phyloP scores from a whole-genome alignment of 768 basidiomycete genomes.

The Dioszegia crocea region DNA sequence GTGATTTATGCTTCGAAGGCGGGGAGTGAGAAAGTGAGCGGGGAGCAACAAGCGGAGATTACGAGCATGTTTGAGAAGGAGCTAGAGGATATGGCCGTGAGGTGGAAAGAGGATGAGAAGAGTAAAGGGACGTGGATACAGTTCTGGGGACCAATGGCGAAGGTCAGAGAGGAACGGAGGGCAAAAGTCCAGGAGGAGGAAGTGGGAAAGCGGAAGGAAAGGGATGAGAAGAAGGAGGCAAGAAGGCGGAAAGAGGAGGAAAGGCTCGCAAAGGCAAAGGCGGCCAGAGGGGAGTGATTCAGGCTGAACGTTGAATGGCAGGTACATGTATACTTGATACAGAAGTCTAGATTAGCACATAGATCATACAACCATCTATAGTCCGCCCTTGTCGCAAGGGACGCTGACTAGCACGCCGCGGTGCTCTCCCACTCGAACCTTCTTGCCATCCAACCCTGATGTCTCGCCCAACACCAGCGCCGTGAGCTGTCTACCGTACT shows the following conservation, averaged over 20 bases:
- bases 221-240: slow-evolving; percentile 37
- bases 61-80: slow-evolving; percentile 29
- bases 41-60: slow-evolving; percentile 30
- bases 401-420: slow-evolving; percentile 58
- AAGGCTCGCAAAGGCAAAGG: slow-evolving; percentile 1
- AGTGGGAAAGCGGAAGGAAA: slow-evolving; percentile 38
- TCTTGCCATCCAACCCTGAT: slow-evolving; percentile 30
- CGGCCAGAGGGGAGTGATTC: neutral
- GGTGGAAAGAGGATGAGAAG: slow-evolving; percentile 38
- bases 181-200: slow-evolving; percentile 30
- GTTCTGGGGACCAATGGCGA: slow-evolving; percentile 17
- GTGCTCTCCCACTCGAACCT: slow-evolving; percentile 60
- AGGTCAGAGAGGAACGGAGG: slow-evolving; percentile 24
- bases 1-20: slow-evolving; percentile 36
- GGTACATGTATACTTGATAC: neutral
- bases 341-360: too few relatives aligned
- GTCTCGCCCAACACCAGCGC: slow-evolving; percentile 61
- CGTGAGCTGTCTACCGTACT: slow-evolving; percentile 62
- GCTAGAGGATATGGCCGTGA: slow-evolving; percentile 25
- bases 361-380: slow-evolving; percentile 4
- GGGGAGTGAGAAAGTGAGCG: slow-evolving; percentile 16
- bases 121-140: slow-evolving; percentile 22
- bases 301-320: neutral
- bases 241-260: slow-evolving; percentile 27
- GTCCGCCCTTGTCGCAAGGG: slow-evolving; percentile 52